Conservation (phyloP, 2,329 filamentous ascomycete genomes). For the Massarina eburnea region DNA sequence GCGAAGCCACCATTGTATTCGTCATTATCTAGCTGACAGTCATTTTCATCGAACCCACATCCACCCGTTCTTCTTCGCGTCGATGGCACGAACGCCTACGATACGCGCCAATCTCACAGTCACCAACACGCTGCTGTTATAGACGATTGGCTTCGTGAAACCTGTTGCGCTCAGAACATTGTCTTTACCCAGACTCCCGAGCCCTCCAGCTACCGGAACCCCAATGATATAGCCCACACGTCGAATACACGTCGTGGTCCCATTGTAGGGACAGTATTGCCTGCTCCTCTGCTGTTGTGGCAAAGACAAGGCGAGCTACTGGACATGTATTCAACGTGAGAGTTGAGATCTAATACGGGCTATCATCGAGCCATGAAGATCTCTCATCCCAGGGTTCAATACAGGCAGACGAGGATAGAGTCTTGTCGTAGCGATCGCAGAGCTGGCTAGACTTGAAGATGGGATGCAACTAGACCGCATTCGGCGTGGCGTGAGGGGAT, state of each 20-base stretch:
- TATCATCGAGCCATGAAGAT: no score
- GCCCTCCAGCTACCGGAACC: slow-evolving; percentile 20
- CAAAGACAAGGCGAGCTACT: slow-evolving; percentile 24
- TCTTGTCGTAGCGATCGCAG: no score
- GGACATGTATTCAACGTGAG: slow-evolving; percentile 20
- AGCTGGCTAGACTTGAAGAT: no score
- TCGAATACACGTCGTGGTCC: slow-evolving; percentile 18
- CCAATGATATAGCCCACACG: slow-evolving; percentile 22
- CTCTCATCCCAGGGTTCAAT: no score
- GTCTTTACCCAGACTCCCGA: slow-evolving; percentile 16
- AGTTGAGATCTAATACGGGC: no score
- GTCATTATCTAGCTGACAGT: no score
- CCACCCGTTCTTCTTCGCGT: slow-evolving; percentile 19
- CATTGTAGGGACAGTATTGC: slow-evolving; percentile 23
- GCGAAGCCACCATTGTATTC: no score
- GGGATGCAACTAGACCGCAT: no score
- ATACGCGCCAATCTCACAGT: slow-evolving; percentile 11
- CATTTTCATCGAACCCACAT: slow-evolving; percentile 14
- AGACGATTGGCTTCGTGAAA: slow-evolving; percentile 18
- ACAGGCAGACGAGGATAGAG: no score
- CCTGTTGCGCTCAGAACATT: slow-evolving; percentile 11
- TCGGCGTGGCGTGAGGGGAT: no score
- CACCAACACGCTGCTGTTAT: slow-evolving; percentile 14
- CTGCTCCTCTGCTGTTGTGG: slow-evolving; percentile 24
- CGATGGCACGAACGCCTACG: slow-evolving; percentile 14